A percentile compares a stretch with the other conserved stretches of the same genome.
Conservation (phyloP, 1,139 yeast species). For the Zygosaccharomyces pseudobailii region DNA sequence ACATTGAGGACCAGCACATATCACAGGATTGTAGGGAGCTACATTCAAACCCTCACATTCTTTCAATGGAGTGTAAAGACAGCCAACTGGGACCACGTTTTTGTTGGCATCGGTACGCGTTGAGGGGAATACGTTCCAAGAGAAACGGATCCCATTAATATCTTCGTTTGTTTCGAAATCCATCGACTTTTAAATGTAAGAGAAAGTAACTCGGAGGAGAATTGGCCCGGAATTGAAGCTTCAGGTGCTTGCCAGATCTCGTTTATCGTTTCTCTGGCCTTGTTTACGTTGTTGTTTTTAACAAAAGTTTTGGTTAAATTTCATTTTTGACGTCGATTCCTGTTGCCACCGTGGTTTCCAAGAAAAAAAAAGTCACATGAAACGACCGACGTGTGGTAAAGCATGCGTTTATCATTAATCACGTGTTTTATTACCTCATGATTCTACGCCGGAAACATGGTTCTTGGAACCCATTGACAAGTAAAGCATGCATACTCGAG, state of each 20-base stretch:
- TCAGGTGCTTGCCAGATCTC: background rate
- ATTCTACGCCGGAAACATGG: background rate
- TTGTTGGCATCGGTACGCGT: slow-evolving; percentile 88
- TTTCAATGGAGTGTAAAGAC: slow-evolving; percentile 88
- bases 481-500: no score
- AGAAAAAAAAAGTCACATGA: background rate
- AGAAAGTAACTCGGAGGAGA: background rate
- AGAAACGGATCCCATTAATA: slow-evolving; percentile 78
- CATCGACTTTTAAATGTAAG: slow-evolving; percentile 31
- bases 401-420: background rate
- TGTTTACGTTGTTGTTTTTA: slow-evolving; percentile 2
- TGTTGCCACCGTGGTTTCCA: background rate
- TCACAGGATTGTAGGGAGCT: slow-evolving; percentile 85
- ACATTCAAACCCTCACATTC: slow-evolving; percentile 72
- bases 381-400: background rate
- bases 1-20: slow-evolving; percentile 77
- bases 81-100: slow-evolving; percentile 91
- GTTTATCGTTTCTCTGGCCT: background rate
- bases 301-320: background rate
- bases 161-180: slow-evolving; percentile 87
- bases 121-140: slow-evolving; percentile 89
- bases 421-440: background rate
- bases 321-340: background rate
- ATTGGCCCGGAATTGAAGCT: background rate
- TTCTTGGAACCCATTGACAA: no score